Percentiles rank a stretch among this genome's conserved stretches.
Evolutionary conservation across 306 rosid genomes (phyloP).

Genomic region (Acacia acuminata): DNA sequence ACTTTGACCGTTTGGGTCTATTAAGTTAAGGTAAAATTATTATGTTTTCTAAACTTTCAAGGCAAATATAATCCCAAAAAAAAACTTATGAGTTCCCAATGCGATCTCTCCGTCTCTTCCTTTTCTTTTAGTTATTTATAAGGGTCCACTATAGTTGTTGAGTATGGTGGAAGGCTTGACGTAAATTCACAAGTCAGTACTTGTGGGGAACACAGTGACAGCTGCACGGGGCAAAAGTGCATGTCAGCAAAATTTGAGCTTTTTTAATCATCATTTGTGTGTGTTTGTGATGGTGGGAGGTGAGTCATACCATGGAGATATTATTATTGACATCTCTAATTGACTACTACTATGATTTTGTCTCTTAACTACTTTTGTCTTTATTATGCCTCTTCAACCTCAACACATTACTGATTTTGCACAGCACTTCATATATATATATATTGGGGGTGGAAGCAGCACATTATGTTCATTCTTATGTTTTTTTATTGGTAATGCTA

Average conservation of each 20-base stretch:
- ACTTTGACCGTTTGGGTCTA: no score
- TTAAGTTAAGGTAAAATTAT: no score
- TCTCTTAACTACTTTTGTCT: not conserved
- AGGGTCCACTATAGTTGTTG: not conserved
- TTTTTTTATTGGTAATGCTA: not conserved
- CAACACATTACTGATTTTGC: not conserved
- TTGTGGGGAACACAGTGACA: not conserved
- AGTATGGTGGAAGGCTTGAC: not conserved
- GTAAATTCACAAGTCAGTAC: not conserved
- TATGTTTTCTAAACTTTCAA: no score
- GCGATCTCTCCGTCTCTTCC: no score
- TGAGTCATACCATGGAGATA: not conserved
- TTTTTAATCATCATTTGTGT: not conserved
- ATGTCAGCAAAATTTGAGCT: constrained; percentile 3
- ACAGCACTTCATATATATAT: not conserved
- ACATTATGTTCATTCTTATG: not conserved
- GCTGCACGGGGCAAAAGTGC: not conserved
- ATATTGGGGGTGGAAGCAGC: not conserved
- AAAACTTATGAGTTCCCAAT: no score
- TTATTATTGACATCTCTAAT: not conserved
- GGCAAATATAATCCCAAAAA: no score
- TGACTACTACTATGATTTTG: not conserved
- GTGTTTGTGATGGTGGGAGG: not conserved
- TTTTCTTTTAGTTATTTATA: not conserved
- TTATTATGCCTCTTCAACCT: not conserved